Conservation (phyloP, 2,329 filamentous ascomycete species). For the Xylariales sp. region DNA sequence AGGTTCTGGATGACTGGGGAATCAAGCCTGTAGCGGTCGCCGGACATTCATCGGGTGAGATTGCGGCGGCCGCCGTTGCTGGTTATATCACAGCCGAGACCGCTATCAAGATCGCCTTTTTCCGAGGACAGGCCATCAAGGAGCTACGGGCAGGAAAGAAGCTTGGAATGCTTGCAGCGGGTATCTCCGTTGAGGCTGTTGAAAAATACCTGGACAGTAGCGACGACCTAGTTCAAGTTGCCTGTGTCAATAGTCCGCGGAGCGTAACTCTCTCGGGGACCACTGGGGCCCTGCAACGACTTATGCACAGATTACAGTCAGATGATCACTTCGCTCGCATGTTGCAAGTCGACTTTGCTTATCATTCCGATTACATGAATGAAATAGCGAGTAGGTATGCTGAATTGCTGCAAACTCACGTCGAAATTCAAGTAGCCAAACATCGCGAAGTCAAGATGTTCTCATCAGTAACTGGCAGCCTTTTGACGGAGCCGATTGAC, state of each 20-base stretch:
- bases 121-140: conserved; percentile 45
- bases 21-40: conserved; percentile 42
- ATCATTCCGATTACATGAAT: conserved; percentile 50
- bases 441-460: conserved; percentile 6
- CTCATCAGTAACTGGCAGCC: not conserved
- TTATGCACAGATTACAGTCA: conserved; percentile 36
- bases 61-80: conserved; percentile 48
- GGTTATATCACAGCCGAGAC: conserved; percentile 41
- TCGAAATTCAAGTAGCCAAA: not conserved
- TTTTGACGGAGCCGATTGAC: not conserved
- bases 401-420: conserved; percentile 10
- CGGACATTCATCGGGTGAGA: conserved; percentile 51
- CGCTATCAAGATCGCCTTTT: conserved; percentile 50
- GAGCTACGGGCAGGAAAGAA: conserved; percentile 14
- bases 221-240: conserved; percentile 33
- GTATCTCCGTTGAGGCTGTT: conserved; percentile 39
- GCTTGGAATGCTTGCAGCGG: conserved; percentile 51
- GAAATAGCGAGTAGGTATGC: conserved; percentile 36
- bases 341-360: conserved; percentile 49
- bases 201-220: conserved; percentile 40
- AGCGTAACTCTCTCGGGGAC: conserved; percentile 49
- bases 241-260: conserved; percentile 47
- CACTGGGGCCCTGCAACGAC: conserved; percentile 24
- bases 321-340: conserved; percentile 46
- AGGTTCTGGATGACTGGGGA: conserved; percentile 44